Base-by-base conservation (phyloP, 1,284 basidiomycete species). In the Trichosporon asahii region DNA sequence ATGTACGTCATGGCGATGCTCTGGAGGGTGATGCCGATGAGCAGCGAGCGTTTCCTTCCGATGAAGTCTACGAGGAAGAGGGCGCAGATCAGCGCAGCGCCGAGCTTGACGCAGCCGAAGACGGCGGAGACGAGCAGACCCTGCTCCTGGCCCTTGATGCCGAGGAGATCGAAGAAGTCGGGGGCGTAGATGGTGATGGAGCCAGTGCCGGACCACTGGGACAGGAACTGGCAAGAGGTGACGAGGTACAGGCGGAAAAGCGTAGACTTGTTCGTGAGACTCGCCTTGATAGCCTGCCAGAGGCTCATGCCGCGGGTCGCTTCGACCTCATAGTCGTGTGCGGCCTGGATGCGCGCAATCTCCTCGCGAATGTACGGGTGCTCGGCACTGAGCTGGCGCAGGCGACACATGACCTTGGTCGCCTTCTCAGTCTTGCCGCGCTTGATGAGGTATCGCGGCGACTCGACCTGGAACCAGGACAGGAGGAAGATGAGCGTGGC, bases 361-460 rank as follows among this genome's bases (percentile, higher is more conserved):
- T 79, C 78, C 46, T 76, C 68, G 67, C 73, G 73, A 12, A 79
- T 74, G 8, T 74, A 71, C 0, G 75, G 67, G 60, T 75, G 72
- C 7, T 69, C 49, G 57, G 73, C 66, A 9, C 75, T 71, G 29
- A 75, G 72, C 3, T 74, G 63, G 53, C 79, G 76, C 27, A 80
- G 75, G 33, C 69, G 65, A 23, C 72, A 72, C 31, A 79, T 75
- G 53, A 73, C 66, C 31, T 65, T 4, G 49, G 75, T 70, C 2
- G 72, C 60, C 53, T 79, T 76, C 61, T 74, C 67, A 33, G 77
- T 73, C 21, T 73, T 67, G 3, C 76, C 76, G 14, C 27, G 35
- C 35, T 87, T 86, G 2, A 88, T 82, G 23, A 89, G 87, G 88
- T 73, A 84, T 85, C 23, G 88, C 88, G 74, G 89, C 80, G 79